Evolutionary conservation across 2,329 filamentous ascomycete species (phyloP).

Genomic region (Diaporthe velutina): DNA sequence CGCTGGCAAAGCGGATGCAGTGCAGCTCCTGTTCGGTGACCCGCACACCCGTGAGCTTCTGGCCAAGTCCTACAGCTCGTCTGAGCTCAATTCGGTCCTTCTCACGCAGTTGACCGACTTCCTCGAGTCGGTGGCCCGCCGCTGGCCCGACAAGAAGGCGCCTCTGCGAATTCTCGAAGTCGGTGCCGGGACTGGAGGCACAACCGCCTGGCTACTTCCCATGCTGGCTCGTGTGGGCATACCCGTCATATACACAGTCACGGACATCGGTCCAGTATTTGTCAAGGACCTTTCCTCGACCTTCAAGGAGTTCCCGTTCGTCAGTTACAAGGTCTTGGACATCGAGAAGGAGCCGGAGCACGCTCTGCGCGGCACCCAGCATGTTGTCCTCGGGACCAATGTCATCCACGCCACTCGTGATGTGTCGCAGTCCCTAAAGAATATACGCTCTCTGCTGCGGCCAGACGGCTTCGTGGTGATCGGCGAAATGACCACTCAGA

Average conservation of each 20-base stretch:
- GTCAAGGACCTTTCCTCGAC: not conserved
- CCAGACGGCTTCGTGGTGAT: conserved; percentile 17
- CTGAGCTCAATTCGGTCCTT: conserved; percentile 8
- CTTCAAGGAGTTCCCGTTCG: conserved; percentile 13
- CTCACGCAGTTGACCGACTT: conserved; percentile 2
- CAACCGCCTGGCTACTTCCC: conserved; percentile 21
- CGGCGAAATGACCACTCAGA: conserved; percentile 3
- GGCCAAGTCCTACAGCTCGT: not conserved
- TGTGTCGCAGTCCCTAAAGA: not conserved
- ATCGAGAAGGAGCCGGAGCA: conserved; percentile 12
- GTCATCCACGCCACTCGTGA: conserved; percentile 7
- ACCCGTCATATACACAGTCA: conserved; percentile 5
- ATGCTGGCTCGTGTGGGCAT: conserved; percentile 16
- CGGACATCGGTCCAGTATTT: conserved; percentile 14
- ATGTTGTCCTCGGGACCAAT: conserved; percentile 7
- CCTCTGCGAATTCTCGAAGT: conserved; percentile 13
- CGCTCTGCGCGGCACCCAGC: not conserved
- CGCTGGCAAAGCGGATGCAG: not conserved
- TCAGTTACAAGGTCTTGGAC: conserved; percentile 6
- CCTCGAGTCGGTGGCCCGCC: not conserved
- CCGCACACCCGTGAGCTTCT: not conserved
- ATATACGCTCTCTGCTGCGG: not conserved
- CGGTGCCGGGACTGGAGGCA: not conserved
- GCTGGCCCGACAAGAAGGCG: not conserved
- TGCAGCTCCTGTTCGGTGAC: conserved; percentile 20